Evolutionary conservation across 1,139 yeast genomes (phyloP).

Genomic region (Tardiomyces blankii): DNA sequence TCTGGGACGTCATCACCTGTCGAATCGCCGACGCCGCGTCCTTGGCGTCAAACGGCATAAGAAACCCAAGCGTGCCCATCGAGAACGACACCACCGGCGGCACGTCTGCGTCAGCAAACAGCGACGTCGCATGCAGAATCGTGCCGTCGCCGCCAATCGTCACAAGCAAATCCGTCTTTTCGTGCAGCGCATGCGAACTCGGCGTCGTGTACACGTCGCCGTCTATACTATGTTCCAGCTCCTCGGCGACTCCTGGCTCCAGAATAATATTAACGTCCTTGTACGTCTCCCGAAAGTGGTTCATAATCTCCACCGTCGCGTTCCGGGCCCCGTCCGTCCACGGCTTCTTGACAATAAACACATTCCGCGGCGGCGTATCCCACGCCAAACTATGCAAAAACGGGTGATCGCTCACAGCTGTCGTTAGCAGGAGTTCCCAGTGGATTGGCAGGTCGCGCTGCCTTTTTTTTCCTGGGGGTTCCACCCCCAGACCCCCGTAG

Average conservation of each 20-base stretch:
- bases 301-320: conserved; percentile 57
- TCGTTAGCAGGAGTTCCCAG: no score
- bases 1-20: conserved; percentile 53
- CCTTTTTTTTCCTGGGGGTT: no score
- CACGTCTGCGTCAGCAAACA: conserved; percentile 47
- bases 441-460: no score
- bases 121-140: conserved; percentile 56
- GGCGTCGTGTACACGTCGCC: not conserved
- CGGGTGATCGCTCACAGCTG: not conserved
- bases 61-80: conserved; percentile 83
- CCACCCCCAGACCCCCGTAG: no score
- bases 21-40: conserved; percentile 52
- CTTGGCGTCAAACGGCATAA: conserved; percentile 73
- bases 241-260: conserved; percentile 67
- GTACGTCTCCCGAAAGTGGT: conserved; percentile 42
- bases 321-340: conserved; percentile 54
- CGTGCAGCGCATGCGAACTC: conserved; percentile 38
- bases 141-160: conserved; percentile 97
- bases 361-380: conserved; percentile 43
- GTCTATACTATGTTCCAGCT: conserved; percentile 32
- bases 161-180: conserved; percentile 56
- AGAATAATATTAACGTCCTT: conserved; percentile 68
- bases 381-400: conserved; percentile 13
- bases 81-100: conserved; percentile 89
- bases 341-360: conserved; percentile 76